A percentile compares a stretch with the other conserved stretches of the same genome.
Evolutionary conservation across 2,329 filamentous ascomycete species (phyloP).

Genomic region (Aspergillus calidoustus): DNA sequence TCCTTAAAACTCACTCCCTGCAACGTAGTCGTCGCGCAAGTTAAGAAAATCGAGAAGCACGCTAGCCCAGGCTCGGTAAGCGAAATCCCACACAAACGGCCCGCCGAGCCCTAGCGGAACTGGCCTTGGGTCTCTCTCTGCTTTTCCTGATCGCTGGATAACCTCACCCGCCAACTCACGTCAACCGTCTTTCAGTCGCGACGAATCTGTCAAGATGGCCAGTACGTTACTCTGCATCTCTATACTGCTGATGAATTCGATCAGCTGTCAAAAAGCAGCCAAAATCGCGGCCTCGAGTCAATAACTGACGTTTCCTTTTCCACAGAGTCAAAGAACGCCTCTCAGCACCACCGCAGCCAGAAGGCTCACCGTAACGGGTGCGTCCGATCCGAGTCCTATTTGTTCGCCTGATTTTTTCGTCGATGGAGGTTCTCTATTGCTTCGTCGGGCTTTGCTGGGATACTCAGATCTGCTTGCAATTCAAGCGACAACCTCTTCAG

Average conservation of each 20-base stretch:
- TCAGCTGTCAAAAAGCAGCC: neutral
- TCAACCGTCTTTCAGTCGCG: conserved; percentile 44
- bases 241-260: neutral
- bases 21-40: neutral
- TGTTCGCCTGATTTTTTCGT: neutral
- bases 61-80: conserved; percentile 38
- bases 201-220: conserved; percentile 53
- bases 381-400: conserved; percentile 44
- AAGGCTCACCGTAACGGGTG: conserved; percentile 99
- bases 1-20: neutral
- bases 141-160: conserved; percentile 38
- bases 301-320: conserved; percentile 34
- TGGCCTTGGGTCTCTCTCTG: conserved; percentile 30
- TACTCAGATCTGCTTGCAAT: neutral
- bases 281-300: neutral
- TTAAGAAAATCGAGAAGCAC: neutral
- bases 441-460: conserved; percentile 16
- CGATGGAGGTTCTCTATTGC: conserved; percentile 11
- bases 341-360: conserved; percentile 96
- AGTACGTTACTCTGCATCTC: conserved; percentile 41
- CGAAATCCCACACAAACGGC: conserved; percentile 47
- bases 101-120: conserved; percentile 41
- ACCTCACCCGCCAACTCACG: conserved; percentile 42
- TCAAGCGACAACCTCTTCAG: neutral
- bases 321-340: conserved; percentile 99